phyloP scores from a whole-genome alignment of 2,329 filamentous ascomycete species.

The Clarireedia monteithiana region DNA sequence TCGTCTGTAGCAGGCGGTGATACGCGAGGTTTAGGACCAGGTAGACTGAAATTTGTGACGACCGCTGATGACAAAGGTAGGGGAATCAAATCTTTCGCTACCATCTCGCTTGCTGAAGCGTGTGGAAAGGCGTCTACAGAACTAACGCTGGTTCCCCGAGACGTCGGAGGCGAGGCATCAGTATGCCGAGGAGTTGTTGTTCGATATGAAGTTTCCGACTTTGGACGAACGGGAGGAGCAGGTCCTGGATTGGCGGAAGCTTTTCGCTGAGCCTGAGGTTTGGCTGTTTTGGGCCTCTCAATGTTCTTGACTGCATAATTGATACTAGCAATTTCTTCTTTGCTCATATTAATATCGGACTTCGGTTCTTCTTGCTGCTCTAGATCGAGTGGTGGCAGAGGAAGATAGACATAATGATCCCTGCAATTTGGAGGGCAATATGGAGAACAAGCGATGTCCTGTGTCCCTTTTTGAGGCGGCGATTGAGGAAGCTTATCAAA shows the following conservation, averaged over 20 bases:
- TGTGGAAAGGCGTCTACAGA: slow-evolving; percentile 21
- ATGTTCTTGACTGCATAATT: not conserved
- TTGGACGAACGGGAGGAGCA: not conserved
- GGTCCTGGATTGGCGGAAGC: not conserved
- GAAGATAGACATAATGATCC: slow-evolving; percentile 4
- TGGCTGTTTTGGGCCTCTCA: not conserved
- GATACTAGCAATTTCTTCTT: not conserved
- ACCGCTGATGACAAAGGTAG: slow-evolving; percentile 17
- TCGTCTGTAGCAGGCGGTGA: not conserved
- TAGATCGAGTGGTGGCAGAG: not conserved
- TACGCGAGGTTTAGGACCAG: slow-evolving; percentile 16
- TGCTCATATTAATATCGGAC: not conserved
- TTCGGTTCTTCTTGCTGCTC: not conserved
- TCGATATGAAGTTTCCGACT: slow-evolving; percentile 6
- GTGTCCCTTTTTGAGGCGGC: not conserved
- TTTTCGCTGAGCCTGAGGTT: not conserved
- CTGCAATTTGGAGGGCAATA: slow-evolving; percentile 5
- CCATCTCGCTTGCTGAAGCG: slow-evolving; percentile 15
- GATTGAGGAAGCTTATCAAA: slow-evolving; percentile 7
- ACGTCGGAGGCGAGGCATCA: slow-evolving; percentile 4
- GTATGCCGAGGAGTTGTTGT: slow-evolving; percentile 5
- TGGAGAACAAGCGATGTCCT: slow-evolving; percentile 4
- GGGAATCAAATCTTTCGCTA: slow-evolving; percentile 8
- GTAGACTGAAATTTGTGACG: slow-evolving; percentile 25
- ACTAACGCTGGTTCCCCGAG: slow-evolving; percentile 16